phyloP scores from a whole-genome alignment of 805 yeast genomes.

The Candida succiphila region DNA sequence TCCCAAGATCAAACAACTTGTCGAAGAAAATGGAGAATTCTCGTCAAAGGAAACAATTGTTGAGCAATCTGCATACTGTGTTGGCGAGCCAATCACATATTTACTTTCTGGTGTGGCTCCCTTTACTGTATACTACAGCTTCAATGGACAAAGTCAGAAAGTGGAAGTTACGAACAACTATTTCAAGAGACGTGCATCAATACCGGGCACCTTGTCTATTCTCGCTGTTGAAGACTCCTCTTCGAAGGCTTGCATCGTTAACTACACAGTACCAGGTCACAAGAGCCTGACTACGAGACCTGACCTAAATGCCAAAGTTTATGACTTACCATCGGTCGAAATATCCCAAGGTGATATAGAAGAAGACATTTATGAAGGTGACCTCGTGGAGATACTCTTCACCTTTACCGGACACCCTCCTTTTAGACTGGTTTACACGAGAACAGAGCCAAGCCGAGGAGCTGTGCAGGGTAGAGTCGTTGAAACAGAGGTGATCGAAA shows the following conservation, averaged over 20 bases:
- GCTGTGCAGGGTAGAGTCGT: constrained; percentile 30
- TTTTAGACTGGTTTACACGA: constrained; percentile 72
- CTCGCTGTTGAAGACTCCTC: constrained; percentile 64
- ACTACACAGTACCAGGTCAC: constrained; percentile 33
- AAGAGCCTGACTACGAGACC: constrained; percentile 11
- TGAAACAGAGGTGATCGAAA: constrained; percentile 51
- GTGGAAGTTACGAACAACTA: constrained; percentile 31
- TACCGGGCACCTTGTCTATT: constrained; percentile 68
- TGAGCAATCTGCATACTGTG: constrained; percentile 51
- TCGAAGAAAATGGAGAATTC: constrained; percentile 15
- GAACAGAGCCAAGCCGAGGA: constrained; percentile 34
- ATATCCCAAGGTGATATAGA: constrained; percentile 75
- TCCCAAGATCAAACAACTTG: constrained; percentile 48
- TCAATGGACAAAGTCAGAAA: constrained; percentile 50
- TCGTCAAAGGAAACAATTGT: neutral
- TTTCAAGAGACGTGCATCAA: constrained; percentile 65
- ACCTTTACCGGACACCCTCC: constrained; percentile 86
- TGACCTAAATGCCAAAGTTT: constrained; percentile 24
- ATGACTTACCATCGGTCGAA: constrained; percentile 64
- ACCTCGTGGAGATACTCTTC: constrained; percentile 79
- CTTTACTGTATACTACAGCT: constrained; percentile 63
- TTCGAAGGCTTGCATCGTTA: constrained; percentile 60
- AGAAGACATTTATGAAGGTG: constrained; percentile 90
- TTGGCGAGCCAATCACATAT: constrained; percentile 81
- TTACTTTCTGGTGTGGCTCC: constrained; percentile 74